Evolutionary conservation across 371 early-diverging fungal species (phyloP).

Genomic region (Coelomomyces lativittatus): DNA sequence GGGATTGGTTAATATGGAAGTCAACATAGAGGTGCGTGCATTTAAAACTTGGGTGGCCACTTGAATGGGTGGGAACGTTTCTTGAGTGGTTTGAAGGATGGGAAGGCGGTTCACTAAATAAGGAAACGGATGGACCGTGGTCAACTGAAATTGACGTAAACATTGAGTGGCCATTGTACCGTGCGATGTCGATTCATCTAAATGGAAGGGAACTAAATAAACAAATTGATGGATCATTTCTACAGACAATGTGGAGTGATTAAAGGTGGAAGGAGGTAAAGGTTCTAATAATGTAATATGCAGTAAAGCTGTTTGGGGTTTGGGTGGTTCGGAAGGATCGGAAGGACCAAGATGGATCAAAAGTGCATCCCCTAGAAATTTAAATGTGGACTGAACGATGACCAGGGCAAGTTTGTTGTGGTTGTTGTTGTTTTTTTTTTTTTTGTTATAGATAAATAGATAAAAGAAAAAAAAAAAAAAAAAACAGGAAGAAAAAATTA

Average conservation of each 20-base stretch:
- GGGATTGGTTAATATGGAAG: too few relatives aligned
- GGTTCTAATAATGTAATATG: too few relatives aligned
- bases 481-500: not conserved
- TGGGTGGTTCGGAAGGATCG: not conserved
- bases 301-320: too few relatives aligned
- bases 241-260: not conserved
- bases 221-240: conserved; percentile 4
- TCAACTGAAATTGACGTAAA: conserved; percentile 1
- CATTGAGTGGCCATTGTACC: conserved; percentile 4
- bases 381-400: not conserved
- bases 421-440: too few relatives aligned
- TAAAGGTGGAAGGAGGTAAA: not conserved
- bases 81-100: not conserved
- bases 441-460: too few relatives aligned
- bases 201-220: conserved; percentile 3
- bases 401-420: not conserved
- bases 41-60: conserved; percentile 2
- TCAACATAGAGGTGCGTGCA: too few relatives aligned
- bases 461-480: too few relatives aligned
- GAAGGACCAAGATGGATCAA: not conserved
- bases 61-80: conserved; percentile 3
- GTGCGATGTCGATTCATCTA: conserved; percentile 3
- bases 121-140: conserved; percentile 3
- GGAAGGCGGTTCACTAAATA: conserved; percentile 4
- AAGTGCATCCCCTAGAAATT: not conserved